Evolutionary conservation across 2,329 filamentous ascomycete genomes (phyloP).

Genomic region (Trichoderma atrobrunneum): DNA sequence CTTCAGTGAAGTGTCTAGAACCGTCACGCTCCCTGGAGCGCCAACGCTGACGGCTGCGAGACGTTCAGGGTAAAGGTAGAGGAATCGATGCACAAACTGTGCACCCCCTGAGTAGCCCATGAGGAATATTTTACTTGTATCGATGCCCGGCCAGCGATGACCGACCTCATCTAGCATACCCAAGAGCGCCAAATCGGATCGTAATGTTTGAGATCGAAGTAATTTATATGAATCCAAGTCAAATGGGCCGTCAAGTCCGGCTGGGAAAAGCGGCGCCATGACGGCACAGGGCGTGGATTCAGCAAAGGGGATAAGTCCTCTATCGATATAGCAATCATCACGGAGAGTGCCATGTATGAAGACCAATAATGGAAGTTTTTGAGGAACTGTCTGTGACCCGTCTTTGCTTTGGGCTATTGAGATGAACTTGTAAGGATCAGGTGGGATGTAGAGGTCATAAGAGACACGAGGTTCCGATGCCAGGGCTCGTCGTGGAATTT

Average conservation of each 20-base stretch:
- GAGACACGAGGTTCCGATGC: background rate
- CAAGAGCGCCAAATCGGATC: background rate
- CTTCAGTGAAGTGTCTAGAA: background rate
- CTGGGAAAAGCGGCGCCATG: background rate
- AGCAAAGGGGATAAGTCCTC: background rate
- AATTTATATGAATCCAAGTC: background rate
- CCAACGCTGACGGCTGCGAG: background rate
- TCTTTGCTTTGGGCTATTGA: background rate
- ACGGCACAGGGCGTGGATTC: background rate
- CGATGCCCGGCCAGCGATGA: background rate
- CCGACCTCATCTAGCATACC: background rate
- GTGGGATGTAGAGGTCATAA: background rate
- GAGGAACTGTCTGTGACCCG: background rate
- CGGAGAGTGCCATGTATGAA: background rate
- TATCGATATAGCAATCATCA: background rate
- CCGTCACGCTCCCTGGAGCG: background rate
- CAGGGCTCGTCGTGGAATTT: background rate
- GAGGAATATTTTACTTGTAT: background rate
- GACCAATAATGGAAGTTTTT: background rate
- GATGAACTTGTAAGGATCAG: background rate
- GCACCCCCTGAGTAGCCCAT: background rate
- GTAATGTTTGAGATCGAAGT: background rate
- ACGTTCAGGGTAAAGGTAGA: background rate
- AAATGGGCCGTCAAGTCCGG: background rate
- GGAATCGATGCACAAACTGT: background rate